Conservation (phyloP, 1,139 yeast species). For the Blastobotrys indianensis region DNA sequence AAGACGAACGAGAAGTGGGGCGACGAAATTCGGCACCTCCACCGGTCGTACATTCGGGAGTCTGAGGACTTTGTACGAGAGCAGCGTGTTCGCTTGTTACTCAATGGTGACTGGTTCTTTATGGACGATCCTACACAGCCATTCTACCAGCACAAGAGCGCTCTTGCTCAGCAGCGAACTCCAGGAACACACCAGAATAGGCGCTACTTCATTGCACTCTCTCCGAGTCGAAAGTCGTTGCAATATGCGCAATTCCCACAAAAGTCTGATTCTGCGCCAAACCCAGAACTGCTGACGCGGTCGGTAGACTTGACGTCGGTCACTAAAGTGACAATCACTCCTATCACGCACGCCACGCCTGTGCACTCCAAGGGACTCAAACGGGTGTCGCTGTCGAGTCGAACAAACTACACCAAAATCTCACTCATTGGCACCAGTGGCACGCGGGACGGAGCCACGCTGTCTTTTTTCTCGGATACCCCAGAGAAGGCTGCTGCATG, state of each 20-base stretch:
- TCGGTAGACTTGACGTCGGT: slow-evolving; percentile 25
- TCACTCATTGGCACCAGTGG: slow-evolving; percentile 24
- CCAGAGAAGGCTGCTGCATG: slow-evolving; percentile 68
- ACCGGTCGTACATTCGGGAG: slow-evolving; percentile 48
- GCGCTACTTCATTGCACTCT: slow-evolving; percentile 55
- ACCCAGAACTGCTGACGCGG: slow-evolving; percentile 42
- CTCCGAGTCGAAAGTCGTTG: slow-evolving; percentile 64
- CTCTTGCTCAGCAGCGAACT: slow-evolving; percentile 25
- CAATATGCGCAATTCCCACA: slow-evolving; percentile 55
- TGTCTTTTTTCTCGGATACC: slow-evolving; percentile 65
- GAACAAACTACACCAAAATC: slow-evolving; percentile 28
- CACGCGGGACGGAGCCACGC: slow-evolving; percentile 26
- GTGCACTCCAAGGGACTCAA: slow-evolving; percentile 20
- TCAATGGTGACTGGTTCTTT: slow-evolving; percentile 82
- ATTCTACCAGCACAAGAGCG: slow-evolving; percentile 2
- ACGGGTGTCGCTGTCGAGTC: slow-evolving; percentile 24
- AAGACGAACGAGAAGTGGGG: slow-evolving; percentile 34
- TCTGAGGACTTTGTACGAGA: slow-evolving; percentile 72
- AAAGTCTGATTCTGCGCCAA: slow-evolving; percentile 46
- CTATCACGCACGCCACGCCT: slow-evolving; percentile 19
- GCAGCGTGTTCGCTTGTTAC: slow-evolving; percentile 64
- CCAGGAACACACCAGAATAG: slow-evolving; percentile 31
- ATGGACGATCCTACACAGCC: slow-evolving; percentile 46
- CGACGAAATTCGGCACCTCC: slow-evolving; percentile 43
- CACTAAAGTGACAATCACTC: slow-evolving; percentile 24